phyloP scores from a whole-genome alignment of 345 rosid genomes.

The Gossypium mustelinum region DNA sequence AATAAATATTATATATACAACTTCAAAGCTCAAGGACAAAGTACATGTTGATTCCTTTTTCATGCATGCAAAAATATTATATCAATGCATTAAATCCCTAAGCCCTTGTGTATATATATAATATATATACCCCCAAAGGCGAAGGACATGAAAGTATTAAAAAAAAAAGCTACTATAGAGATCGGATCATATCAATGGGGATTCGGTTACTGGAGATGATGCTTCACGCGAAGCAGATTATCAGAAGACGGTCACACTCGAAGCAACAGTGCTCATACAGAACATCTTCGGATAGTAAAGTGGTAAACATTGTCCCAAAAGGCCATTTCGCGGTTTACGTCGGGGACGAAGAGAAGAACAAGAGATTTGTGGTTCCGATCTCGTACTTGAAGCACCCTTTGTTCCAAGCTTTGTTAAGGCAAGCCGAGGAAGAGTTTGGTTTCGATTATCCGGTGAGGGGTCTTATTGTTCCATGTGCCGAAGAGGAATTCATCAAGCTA shows the following conservation, averaged over 20 bases:
- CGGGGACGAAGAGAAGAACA: slow-evolving; percentile 42
- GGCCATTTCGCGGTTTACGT: slow-evolving; percentile 53
- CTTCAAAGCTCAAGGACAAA: background rate
- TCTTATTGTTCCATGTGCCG: slow-evolving; percentile 50
- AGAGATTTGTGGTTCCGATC: slow-evolving; percentile 44
- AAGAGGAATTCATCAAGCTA: slow-evolving; percentile 39
- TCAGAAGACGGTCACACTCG: background rate
- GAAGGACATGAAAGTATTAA: background rate
- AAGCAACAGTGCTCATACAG: background rate
- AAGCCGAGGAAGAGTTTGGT: slow-evolving; percentile 53
- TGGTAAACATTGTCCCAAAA: slow-evolving; percentile 24
- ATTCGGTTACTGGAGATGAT: slow-evolving; percentile 1
- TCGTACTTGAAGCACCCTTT: slow-evolving; percentile 40
- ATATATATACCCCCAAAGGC: background rate
- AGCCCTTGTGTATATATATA: too few relatives aligned
- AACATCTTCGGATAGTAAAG: background rate
- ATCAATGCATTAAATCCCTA: background rate
- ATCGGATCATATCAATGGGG: background rate
- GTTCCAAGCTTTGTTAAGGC: slow-evolving; percentile 42
- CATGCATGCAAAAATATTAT: background rate
- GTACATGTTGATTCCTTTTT: background rate
- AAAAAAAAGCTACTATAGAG: background rate
- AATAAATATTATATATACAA: background rate
- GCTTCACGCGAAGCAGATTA: slow-evolving; percentile 1
- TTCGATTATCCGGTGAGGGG: slow-evolving; percentile 50